Evolutionary conservation across 306 rosid genomes (phyloP).

Genomic region (Cucurbita maxima): DNA sequence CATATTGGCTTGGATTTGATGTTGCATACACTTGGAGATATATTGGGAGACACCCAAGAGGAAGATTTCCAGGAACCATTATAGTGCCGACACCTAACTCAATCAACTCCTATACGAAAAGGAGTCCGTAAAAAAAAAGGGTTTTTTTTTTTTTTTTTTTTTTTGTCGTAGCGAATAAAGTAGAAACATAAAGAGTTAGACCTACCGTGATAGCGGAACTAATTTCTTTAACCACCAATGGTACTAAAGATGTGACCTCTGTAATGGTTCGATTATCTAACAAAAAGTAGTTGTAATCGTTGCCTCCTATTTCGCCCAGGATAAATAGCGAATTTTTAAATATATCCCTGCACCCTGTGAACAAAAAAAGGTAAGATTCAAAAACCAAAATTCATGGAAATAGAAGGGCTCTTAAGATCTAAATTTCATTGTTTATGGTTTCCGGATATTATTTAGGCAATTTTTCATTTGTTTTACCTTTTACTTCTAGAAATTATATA

Average conservation of each 20-base stretch:
- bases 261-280: not conserved
- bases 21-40: slow-evolving; percentile 17
- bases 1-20: not conserved
- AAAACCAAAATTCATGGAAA: no score
- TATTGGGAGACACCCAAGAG: slow-evolving; percentile 19
- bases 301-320: slow-evolving; percentile 51
- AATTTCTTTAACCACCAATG: slow-evolving; percentile 24
- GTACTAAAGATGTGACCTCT: slow-evolving; percentile 20
- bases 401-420: no score
- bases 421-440: no score
- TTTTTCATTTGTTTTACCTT: no score
- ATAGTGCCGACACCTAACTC: slow-evolving; percentile 29
- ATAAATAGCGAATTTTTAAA: slow-evolving; percentile 27
- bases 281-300: slow-evolving; percentile 27
- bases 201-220: slow-evolving; percentile 17
- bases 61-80: slow-evolving; percentile 33
- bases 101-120: slow-evolving; percentile 24
- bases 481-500: no score
- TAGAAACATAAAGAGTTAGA: not conserved
- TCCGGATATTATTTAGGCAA: no score
- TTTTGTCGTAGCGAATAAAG: not conserved
- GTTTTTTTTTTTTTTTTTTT: no score
- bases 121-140: not conserved
- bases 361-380: not conserved
- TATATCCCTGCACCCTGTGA: slow-evolving; percentile 23